phyloP scores from a whole-genome alignment of 1,284 basidiomycete species.

The Irpex lacteus region DNA sequence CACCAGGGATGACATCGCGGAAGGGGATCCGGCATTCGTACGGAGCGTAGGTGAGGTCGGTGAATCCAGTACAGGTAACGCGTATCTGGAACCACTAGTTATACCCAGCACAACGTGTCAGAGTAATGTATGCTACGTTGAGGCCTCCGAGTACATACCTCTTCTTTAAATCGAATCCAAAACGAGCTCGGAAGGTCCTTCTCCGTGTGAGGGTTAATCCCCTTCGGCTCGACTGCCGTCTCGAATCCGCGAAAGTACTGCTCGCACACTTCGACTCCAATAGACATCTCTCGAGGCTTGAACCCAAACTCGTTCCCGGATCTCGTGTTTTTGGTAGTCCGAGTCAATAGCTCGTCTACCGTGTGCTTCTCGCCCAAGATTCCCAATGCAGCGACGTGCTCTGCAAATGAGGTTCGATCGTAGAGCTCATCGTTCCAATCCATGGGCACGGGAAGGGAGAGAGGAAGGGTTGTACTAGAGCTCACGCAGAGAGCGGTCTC shows the following conservation, averaged over 20 bases:
- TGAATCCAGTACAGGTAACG: constrained; percentile 2
- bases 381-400: constrained; percentile 3
- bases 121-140: too few relatives aligned
- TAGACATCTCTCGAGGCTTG: constrained; percentile 6
- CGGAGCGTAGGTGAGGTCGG: background rate
- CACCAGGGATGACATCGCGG: constrained; percentile 5
- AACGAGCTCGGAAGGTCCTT: constrained; percentile 10
- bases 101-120: background rate
- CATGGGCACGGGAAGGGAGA: background rate
- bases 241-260: constrained; percentile 5
- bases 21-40: constrained; percentile 14
- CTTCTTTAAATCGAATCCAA: constrained; percentile 11
- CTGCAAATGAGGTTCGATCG: background rate
- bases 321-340: constrained; percentile 10
- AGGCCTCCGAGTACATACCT: too few relatives aligned
- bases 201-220: background rate
- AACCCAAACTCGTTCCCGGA: constrained; percentile 13
- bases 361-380: background rate
- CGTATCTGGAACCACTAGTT: constrained; percentile 13
- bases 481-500: too few relatives aligned
- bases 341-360: constrained; percentile 1
- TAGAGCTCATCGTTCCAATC: constrained; percentile 8
- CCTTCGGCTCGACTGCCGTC: background rate
- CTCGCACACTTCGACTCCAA: background rate
- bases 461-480: background rate